Evolutionary conservation across 805 yeast genomes (phyloP), one percentile per base, ranked within the genome.

Genomic region (Nakazawaea molendinolei): DNA sequence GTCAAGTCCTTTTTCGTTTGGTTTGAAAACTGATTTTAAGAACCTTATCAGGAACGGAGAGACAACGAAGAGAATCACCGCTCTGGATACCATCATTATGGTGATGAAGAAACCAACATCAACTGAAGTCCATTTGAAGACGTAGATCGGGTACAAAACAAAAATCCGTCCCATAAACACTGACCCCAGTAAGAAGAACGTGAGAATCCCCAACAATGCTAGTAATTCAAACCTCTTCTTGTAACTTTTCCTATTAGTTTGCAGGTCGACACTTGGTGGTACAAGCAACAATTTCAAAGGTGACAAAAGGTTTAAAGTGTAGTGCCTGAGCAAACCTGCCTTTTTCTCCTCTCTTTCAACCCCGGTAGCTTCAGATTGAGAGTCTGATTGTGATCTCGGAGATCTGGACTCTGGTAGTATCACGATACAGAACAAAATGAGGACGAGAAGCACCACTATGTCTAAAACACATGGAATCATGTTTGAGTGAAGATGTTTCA

Each of bases 341-440:
- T 29, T 10, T 4, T 19, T 18, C 14, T 8, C 20, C 23, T 29
- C 32, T 15, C 23, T 29, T 6, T 18, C 8, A 14, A 19, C 10
- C 9, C n/a, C n/a, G n/a, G n/a, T n/a, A n/a, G n/a, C n/a, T n/a
- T 9, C n/a, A 24, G 12, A 24, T n/a, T 8, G 7, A 8, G 6
- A 9, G 14, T 9, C 8, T 6, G 12, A n/a, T 24, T 6, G 27
- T 9, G 27, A 24, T 24, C 14, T n/a, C 27, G 27, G 27, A 24
- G 76, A 69, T 42, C 83, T 61, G 8, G 82, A 70, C 47, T 78
- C 85, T 1, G 70, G 71, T 15, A 77, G 47, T 1, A 69, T 47
- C 7, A 63, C 49, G 1, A 55, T n/a, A 12, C 64, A 45, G 5
- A 58, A 28, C 4, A 67, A 10, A 0, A 63, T 32, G 8, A 56